A percentile compares a stretch with the other conserved stretches of the same genome.
Conservation (phyloP, 768 basidiomycete genomes). For the Ramaria sp. region DNA sequence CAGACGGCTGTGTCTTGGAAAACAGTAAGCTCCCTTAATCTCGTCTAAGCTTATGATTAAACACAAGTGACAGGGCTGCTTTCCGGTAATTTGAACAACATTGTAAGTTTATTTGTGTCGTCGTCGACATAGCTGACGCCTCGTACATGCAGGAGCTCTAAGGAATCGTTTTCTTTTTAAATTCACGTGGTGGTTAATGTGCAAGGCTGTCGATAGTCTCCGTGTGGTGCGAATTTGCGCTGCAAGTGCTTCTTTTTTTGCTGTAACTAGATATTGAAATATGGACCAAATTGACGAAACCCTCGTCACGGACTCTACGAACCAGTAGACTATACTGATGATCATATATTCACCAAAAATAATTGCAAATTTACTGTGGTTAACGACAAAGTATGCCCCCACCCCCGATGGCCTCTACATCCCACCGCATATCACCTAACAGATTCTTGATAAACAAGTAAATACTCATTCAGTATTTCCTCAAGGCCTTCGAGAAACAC, state of each 20-base stretch:
- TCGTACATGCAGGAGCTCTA: not conserved
- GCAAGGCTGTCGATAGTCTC: not conserved
- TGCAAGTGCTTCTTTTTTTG: not conserved
- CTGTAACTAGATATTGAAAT: not conserved
- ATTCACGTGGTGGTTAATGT: not conserved
- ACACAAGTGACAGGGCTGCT: conserved; percentile 40
- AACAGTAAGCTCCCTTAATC: conserved; percentile 35
- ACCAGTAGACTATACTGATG: too few species aligned
- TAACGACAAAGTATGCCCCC: too few species aligned
- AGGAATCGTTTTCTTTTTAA: not conserved
- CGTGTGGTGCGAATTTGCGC: not conserved
- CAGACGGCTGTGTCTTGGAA: conserved; percentile 72
- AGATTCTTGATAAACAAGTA: too few species aligned
- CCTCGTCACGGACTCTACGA: too few species aligned
- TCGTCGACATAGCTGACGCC: not conserved
- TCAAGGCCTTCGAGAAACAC: too few species aligned
- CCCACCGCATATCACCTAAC: too few species aligned
- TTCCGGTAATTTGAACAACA: conserved; percentile 81
- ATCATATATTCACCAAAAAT: not conserved
- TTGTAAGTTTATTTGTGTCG: conserved; percentile 21
- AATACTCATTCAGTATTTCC: too few species aligned
- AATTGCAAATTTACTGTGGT: too few species aligned
- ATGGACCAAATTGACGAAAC: not conserved
- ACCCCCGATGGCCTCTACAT: too few species aligned
- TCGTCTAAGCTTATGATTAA: conserved; percentile 4